A percentile compares a stretch with the other conserved stretches of the same genome.
phyloP scores from a whole-genome alignment of 2,329 filamentous ascomycete species.

The Arthrobotrys conoides region DNA sequence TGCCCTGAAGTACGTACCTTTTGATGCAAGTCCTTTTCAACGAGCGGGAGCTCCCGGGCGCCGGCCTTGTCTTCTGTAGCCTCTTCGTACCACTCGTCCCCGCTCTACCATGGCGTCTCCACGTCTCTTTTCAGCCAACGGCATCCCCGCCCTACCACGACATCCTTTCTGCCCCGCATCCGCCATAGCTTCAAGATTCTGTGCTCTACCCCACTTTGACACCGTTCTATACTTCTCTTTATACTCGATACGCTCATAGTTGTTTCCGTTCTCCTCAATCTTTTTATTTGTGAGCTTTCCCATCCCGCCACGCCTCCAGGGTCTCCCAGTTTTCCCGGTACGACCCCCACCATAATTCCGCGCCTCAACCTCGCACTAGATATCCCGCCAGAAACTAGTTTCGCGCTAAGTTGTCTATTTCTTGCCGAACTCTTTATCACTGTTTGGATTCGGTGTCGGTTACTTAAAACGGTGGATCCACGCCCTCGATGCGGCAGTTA shows the following conservation, averaged over 20 bases:
- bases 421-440: conserved; percentile 43
- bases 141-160: conserved; percentile 28
- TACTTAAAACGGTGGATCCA: conserved; percentile 57
- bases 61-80: conserved; percentile 31
- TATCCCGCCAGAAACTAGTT: conserved; percentile 45
- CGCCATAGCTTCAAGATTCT: conserved; percentile 32
- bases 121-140: too few relatives aligned
- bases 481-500: conserved; percentile 47
- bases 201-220: conserved; percentile 47
- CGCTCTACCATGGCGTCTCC: too few relatives aligned
- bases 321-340: conserved; percentile 19
- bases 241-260: conserved; percentile 51
- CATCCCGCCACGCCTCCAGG: conserved; percentile 27
- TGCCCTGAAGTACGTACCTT: background rate
- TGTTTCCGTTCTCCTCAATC: conserved; percentile 36
- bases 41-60: conserved; percentile 25
- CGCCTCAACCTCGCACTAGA: conserved; percentile 35
- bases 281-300: conserved; percentile 51
- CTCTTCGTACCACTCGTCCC: conserved; percentile 29
- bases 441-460: conserved; percentile 38
- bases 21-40: conserved; percentile 27
- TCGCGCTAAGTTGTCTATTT: conserved; percentile 50
- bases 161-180: conserved; percentile 43
- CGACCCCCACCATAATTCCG: conserved; percentile 27
- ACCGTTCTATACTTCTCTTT: conserved; percentile 40